Evolutionary conservation across 805 yeast genomes (phyloP), one percentile per base, ranked within the genome.

Genomic region (Wickerhamomyces mucosus): DNA sequence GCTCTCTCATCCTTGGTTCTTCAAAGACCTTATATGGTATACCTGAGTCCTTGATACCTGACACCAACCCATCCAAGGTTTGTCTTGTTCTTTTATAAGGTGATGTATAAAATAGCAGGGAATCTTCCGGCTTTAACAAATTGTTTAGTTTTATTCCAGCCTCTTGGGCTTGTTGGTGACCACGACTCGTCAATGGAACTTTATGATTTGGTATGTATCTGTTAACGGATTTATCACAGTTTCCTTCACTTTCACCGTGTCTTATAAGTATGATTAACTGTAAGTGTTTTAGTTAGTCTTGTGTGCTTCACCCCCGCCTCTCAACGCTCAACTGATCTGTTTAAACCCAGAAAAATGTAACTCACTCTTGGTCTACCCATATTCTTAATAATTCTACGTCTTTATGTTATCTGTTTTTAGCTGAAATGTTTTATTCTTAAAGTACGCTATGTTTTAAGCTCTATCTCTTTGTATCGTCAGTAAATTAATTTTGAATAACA

Each of bases 161-260:
- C 18, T 58, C 53, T 7, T 46, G 43, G 0, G 86, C 83, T 45
- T 79, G 85, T 6, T 43, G 40, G 48, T 74, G 79, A 1, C 96
- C 96, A 10, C 62, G 59, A 8, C 59, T 65, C 0, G 96, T 88
- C 29, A 88, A 58, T 6, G 79, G 70, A 4, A 88, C 78, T 44
- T 69, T 61, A 56, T 88, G 96, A 53, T 88, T 88, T 2, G 96
- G 85, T 1, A 77, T 71, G 47, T 67, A 65, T 34, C 78, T 63
- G 53, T 88, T 88, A 32, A 88, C 86, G 2, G 75, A 59, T 51
- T 88, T 86, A 55, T 88, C 94, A 35, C 67, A 73, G 56, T 88
- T 88, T 7, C 95, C 94, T 48, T 83, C 94, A 5, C 92, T 79
- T 50, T 88, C 96, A 17, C 96, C 96, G 51, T 88, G 96, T 41